Evolutionary conservation across 148 eudicot genomes (phyloP), one percentile per base, ranked within the genome.

Genomic region (Vaccinium myrtillus): DNA sequence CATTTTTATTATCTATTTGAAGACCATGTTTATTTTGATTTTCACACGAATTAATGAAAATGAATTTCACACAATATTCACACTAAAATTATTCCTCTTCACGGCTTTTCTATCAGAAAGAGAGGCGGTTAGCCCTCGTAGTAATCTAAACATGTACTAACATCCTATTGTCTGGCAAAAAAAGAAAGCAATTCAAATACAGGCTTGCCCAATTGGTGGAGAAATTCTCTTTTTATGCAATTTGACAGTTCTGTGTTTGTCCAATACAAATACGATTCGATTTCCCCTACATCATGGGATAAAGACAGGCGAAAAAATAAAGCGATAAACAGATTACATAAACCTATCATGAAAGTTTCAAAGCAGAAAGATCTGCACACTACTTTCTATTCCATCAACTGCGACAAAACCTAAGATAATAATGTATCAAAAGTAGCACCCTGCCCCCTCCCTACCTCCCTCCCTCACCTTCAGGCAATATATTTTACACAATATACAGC

Each of bases 401-500:
- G 59, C 75, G 30, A 48, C 56, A 65, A 81, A 67, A 65, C 36
- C 56, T 46, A n/a, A 15, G 39, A 67, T 43, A 43, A 59, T 23
- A 9, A 65, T 18, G 19, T 46, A 67, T 67, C 25, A 77, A 48
- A 50, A 82, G 55, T 50, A 50, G 65, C 48, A 27, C 16, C 75
- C 23, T 8, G 4, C 32, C 48, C 30, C 32, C 69, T 2, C 43
- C 81, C 51, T 46, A 8, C 76, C 32, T 39, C 12, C 10, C 30
- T 48, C 46, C 13, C 51, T 30, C 78, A 59, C 19, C 82, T 82
- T 63, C 50, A 2, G 81, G 75, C 76, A 86, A 55, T 8, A 46
- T 21, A 79, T 82, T 49, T n/a, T 88, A 83, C 90, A 86, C 6
- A 75, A 83, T 88, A 49, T 88, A 88, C 90, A 86, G 12, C 81